Evolutionary conservation across 305 asterid species (phyloP), one percentile per base, ranked within the genome.

Genomic region (Solanum hybrid): DNA sequence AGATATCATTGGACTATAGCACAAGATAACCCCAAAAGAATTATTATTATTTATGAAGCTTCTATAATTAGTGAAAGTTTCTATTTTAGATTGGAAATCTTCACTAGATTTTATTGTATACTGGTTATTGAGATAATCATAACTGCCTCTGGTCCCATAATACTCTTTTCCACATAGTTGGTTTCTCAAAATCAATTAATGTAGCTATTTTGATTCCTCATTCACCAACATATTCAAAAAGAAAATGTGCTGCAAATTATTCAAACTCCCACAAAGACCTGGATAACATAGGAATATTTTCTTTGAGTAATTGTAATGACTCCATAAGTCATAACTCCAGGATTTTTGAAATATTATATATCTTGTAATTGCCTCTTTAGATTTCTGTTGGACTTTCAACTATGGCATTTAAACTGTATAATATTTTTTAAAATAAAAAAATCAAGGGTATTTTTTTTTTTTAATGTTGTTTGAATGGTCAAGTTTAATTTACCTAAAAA

Each of bases 401-500:
- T 34, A 10, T 36, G 17, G 27, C 57, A 36, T 22, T 79, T 79
- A 45, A 51, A 14, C 65, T 5, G 68, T 51, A 93, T 92, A 93
- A 93, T n/a, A 39, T 34, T 83, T 65, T 4, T 32, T 2, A 2
- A 75, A 13, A 17, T 65, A 4, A 36, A 90, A 91, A 91, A 91
- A 80, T 83, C 83, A 93, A 94, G 93, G 92, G 89, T 57, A 78
- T 87, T 88, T 20, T 34, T 26, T 37, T 73, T 73, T 20, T 20
- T 61, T 7, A 20, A 34, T 79, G 73, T 88, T 32, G 13, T 89
- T 45, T 73, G 79, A 88, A 57, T 89, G 91, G 94, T 95, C 95
- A 94, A 94, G 93, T 92, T 92, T 91, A 90, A 92, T 94, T 96
- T 90, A 95, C 98, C 94, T 92, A 95, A 92, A 96, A 92, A 93